Conservation (phyloP, 345 rosid species). For the Linum tenue region DNA sequence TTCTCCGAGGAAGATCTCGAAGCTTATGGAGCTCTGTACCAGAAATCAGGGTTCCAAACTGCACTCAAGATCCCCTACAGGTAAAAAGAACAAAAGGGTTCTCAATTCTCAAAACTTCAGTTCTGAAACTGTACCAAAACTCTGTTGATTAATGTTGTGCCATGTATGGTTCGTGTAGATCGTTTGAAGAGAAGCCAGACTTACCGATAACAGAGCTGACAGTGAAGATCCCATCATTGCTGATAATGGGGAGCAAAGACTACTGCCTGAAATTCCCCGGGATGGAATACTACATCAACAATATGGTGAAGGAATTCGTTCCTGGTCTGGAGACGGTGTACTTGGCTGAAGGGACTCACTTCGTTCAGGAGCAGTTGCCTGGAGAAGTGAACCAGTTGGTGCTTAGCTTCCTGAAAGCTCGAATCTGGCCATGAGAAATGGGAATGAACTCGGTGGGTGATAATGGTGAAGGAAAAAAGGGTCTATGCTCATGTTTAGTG, state of each 20-base stretch:
- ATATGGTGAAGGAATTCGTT: background rate
- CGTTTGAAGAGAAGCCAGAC: background rate
- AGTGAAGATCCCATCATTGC: background rate
- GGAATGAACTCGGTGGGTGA: too few species aligned
- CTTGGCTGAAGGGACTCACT: background rate
- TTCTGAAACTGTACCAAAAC: background rate
- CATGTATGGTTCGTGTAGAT: background rate
- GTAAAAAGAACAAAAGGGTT: background rate
- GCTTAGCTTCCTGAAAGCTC: background rate
- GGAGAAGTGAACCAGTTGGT: background rate
- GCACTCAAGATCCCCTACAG: slow-evolving; percentile 3
- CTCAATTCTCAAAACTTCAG: too few species aligned
- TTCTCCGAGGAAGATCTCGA: slow-evolving; percentile 1
- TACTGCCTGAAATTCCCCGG: background rate
- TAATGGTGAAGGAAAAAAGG: too few species aligned
- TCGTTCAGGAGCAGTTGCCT: slow-evolving; percentile 1
- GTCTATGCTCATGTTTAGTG: too few species aligned
- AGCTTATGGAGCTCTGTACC: background rate
- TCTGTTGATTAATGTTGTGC: background rate
- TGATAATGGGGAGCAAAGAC: slow-evolving; percentile 2
- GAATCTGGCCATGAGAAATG: background rate
- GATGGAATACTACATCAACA: background rate
- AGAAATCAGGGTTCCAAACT: background rate
- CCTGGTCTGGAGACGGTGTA: background rate
- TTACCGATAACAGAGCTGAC: background rate